Evolutionary conservation across 2,329 filamentous ascomycete genomes (phyloP), one percentile per base, ranked within the genome.

Genomic region (Pleochaeta shiraiana): DNA sequence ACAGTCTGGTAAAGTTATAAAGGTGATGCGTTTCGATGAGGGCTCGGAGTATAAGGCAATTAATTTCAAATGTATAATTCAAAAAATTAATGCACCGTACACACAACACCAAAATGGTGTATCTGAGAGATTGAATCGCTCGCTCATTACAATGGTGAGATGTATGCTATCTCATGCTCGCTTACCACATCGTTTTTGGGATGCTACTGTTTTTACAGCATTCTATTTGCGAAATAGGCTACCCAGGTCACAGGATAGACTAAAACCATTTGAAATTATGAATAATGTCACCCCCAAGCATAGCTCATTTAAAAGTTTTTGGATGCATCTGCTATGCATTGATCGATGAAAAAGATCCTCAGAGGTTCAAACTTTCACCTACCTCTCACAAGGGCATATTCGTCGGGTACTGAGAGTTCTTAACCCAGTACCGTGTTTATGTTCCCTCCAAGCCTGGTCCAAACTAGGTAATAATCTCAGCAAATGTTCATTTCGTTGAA

Each of bases 91-190:
- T 43, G 37, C 37, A n/a, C n/a, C n/a, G n/a, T n/a, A n/a, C n/a
- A n/a, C n/a, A n/a, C n/a, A n/a, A n/a, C n/a, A n/a, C n/a, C 47
- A 53, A 24, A 53, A 53, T 53, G 47, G 47, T 53, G 47, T 53
- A 19, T 53, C 47, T 24, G 47, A 19, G 37, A 43, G 37, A 9
- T 43, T 43, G 37, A 43, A 43, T 43, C 19, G 37, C 19, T 43
- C 37, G 19, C 21, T 53, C 11, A n/a, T 53, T 19, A 53, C 47
- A 16, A 53, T 53, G 47, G 47, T n/a, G 7, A 53, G 47, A 24
- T 53, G 47, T n/a, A 53, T 53, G 47, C 21, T 53, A 19, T 43
- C 21, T n/a, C 47, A 53, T 24, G 47, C 47, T n/a, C 47, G 47
- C 47, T 24, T 53, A 53, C 47, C 47, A 24, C 47, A 14, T 24